Conservation (phyloP, 768 basidiomycete species). For the Wakefieldia striispora region DNA sequence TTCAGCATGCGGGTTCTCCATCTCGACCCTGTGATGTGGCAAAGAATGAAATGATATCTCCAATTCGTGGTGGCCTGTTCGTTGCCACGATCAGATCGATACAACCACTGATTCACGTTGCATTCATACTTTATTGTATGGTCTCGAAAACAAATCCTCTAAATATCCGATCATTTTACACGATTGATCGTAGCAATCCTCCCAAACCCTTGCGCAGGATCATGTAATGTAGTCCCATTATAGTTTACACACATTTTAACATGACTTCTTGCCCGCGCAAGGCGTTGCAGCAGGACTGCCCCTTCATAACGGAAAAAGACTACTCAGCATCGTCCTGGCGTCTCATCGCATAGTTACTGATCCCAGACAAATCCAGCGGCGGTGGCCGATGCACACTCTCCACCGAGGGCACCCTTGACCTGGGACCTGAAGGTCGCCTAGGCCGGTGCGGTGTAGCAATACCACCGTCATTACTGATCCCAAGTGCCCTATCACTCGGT, state of each 20-base stretch:
- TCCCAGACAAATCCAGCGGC: slow-evolving; percentile 17
- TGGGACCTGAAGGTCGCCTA: slow-evolving; percentile 34
- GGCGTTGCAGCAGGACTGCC: slow-evolving; percentile 16
- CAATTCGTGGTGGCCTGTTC: not conserved
- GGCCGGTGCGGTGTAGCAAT: slow-evolving; percentile 19
- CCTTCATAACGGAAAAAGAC: not conserved
- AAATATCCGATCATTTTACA: not conserved
- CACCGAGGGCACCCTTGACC: slow-evolving; percentile 19
- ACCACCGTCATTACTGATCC: not conserved
- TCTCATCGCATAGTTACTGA: slow-evolving; percentile 9
- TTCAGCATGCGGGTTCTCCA: slow-evolving; percentile 97
- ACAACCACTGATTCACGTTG: too few species aligned
- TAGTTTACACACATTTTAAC: not conserved
- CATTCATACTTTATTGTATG: too few species aligned
- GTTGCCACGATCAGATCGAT: not conserved
- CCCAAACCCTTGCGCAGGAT: slow-evolving; percentile 14
- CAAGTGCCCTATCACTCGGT: slow-evolving; percentile 5
- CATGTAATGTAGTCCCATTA: not conserved
- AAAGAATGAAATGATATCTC: not conserved
- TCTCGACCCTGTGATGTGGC: slow-evolving; percentile 30
- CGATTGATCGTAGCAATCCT: slow-evolving; percentile 10
- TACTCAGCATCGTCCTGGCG: not conserved
- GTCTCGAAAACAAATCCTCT: too few species aligned
- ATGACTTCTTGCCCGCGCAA: slow-evolving; percentile 1
- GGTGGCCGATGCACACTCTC: slow-evolving; percentile 18